Evolutionary conservation across 2,329 filamentous ascomycete species (phyloP), one percentile per base, ranked within the genome.

Genomic region (Aplosporella prunicola): DNA sequence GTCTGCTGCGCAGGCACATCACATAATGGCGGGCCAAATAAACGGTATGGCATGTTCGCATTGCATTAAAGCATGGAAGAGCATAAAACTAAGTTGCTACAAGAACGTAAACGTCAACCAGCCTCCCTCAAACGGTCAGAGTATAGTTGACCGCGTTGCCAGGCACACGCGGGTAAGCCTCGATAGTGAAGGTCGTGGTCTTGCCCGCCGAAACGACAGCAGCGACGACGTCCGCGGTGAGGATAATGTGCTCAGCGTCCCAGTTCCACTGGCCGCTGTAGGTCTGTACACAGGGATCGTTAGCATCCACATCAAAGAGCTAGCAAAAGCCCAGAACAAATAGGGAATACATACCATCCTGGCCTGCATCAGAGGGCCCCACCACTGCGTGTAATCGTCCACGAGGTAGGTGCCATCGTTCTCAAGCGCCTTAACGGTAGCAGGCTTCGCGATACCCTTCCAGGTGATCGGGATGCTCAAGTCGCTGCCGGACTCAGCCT

Each of bases 321-420:
- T 13, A 17, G 11, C 18, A 37, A 37, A 4, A n/a, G n/a, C n/a
- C n/a, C n/a, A n/a, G n/a, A n/a, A n/a, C n/a, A n/a, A 26, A 17
- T 4, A 3, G 7, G 36, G 3, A 9, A 20, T 10, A 37, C 45
- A 36, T 40, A 46, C 45, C 43, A 53, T 52, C 7, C 57, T 38
- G 0, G 46, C 58, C 44, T 72, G 61, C 47, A 76, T 71, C 16
- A 78, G 49, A 2, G 66, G 60, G 0, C 68, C 67, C 1, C 76
- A 52, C 20, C 62, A 72, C 47, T 63, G 52, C 0, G 74, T 78
- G 69, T 69, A 78, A 33, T 69, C 64, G 44, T 78, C 74, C 4
- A 71, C 61, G 5, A 78, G 49, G 35, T 63, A 71, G 5, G 53
- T 60, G 1, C 70, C 71, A 42, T 72, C 68, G 2, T 47, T 51